Evolutionary conservation across 441 rosid genomes (phyloP), one percentile per base, ranked within the genome.

Genomic region (Kokia cookei): DNA sequence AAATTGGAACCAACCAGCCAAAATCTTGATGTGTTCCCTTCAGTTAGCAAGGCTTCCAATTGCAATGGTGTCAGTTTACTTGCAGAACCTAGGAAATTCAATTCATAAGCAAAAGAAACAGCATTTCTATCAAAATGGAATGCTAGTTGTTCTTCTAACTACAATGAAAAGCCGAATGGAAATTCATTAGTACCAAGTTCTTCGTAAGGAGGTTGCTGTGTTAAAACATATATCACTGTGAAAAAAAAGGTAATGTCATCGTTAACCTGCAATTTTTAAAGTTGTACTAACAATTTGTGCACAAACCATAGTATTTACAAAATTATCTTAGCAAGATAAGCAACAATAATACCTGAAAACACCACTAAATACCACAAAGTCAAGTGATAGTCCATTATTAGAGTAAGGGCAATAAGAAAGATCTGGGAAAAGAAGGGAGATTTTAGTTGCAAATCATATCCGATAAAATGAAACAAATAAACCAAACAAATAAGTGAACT

Each of bases 21-120:
- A 75, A 84, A 92, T 60, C 86, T 92, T 68, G 97, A 87, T 55
- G 90, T 86, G 79, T 77, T 83, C 77, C 95, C 94, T 68, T 91
- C 97, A 2, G 88, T 89, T 26, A 94, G 79, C 84, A 88, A 78
- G 57, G 90, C 84, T 83, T 94, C 97, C 82, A 92, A 82, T 79
- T 94, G 97, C 76, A 91, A 79, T 1, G 99, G 99, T 42, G 99
- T 94, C 65, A 91, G 77, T 86, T 86, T 94, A 80, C 58, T 83
- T 7, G 91, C 76, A 58, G 81, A 67, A 75, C 97, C 99, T 94
- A 83, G 73, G 80, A 82, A 61, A 60, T 4, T 59, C 69, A 74
- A 62, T 62, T 11, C 14, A 71, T 37, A 57, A 57, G 22, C 54
- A 64, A 13, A 37, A 51, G 51, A 75, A 71, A 42, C 61, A 72